A percentile compares a stretch with the other conserved stretches of the same genome.
Evolutionary conservation across 1,139 yeast species (phyloP).

Genomic region (Scheffersomyces parashehatae): DNA sequence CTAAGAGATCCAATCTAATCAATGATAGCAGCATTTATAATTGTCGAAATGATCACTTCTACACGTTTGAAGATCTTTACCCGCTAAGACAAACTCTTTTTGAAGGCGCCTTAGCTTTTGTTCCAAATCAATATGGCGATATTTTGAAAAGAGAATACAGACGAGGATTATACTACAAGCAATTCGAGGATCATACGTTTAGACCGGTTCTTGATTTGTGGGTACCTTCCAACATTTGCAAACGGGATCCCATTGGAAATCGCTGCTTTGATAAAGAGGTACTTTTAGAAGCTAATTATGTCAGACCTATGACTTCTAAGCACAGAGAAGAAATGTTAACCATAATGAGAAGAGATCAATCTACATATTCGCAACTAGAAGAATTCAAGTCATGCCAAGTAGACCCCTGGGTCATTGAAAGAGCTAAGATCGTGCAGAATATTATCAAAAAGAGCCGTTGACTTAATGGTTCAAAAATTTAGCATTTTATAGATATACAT

Average conservation of each 20-base stretch:
- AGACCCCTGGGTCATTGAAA: constrained; percentile 12
- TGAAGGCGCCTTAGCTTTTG: constrained; percentile 52
- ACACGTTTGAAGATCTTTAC: constrained; percentile 39
- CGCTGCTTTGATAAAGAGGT: constrained; percentile 19
- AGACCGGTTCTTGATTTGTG: constrained; percentile 33
- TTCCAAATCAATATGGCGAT: constrained; percentile 40
- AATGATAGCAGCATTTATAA: constrained; percentile 32
- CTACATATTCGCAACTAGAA: background rate
- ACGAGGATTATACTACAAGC: constrained; percentile 22
- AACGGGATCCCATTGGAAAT: constrained; percentile 19
- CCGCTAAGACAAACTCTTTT: constrained; percentile 48
- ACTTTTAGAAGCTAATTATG: constrained; percentile 18
- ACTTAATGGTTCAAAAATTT: background rate
- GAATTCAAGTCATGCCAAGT: constrained; percentile 6
- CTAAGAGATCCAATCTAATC: constrained; percentile 17
- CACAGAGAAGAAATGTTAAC: constrained; percentile 8
- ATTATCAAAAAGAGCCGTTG: background rate
- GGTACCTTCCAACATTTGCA: constrained; percentile 27
- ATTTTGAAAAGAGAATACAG: constrained; percentile 47
- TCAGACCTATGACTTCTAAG: constrained; percentile 12
- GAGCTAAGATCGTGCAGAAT: constrained; percentile 1
- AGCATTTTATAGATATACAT: too few species aligned
- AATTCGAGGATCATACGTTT: constrained; percentile 28
- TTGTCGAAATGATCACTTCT: constrained; percentile 58
- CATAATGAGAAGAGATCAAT: background rate